These are phyloP conservation scores for Cylindricascospora bacillispora DNA, from an alignment of 1,139 yeast genomes.

Conservation along the genomic window DNA sequence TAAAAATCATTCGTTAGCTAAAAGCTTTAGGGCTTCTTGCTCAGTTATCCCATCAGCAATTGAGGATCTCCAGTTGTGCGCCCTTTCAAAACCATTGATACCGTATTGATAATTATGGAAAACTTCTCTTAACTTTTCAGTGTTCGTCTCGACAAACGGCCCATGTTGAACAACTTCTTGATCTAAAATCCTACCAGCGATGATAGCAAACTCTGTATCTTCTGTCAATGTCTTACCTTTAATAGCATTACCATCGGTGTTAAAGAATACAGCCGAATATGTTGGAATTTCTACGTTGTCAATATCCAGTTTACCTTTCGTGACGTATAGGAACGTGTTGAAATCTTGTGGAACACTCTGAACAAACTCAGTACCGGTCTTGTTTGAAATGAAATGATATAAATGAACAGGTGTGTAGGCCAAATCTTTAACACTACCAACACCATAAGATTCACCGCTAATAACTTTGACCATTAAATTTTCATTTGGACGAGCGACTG, in stretches of 20 bases:
- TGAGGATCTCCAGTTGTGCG: constrained; percentile 54
- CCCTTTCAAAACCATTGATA: constrained; percentile 62
- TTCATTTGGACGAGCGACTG: constrained; percentile 54
- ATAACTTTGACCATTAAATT: constrained; percentile 62
- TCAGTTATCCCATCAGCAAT: constrained; percentile 45
- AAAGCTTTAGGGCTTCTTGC: constrained; percentile 6
- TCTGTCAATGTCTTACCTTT: constrained; percentile 34
- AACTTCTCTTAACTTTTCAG: constrained; percentile 52
- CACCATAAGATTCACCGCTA: constrained; percentile 68
- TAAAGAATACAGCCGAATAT: constrained; percentile 48
- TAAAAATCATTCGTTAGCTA: background rate
- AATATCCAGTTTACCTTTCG: constrained; percentile 47
- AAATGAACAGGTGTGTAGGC: constrained; percentile 79
- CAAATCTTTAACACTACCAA: constrained; percentile 57
- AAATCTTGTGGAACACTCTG: constrained; percentile 54
- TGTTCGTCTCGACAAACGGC: constrained; percentile 47
- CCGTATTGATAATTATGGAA: constrained; percentile 59
- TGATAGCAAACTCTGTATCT: constrained; percentile 40
- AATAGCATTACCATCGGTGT: constrained; percentile 48
- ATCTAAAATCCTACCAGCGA: constrained; percentile 67
- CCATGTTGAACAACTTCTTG: constrained; percentile 83
- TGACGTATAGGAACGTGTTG: constrained; percentile 61
- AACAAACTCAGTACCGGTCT: constrained; percentile 54
- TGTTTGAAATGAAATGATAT: constrained; percentile 46
- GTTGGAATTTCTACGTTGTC: constrained; percentile 33